These are phyloP conservation scores for Tothia fuscella DNA, from an alignment of 2,329 filamentous ascomycete genomes.

Conservation along the genomic window DNA sequence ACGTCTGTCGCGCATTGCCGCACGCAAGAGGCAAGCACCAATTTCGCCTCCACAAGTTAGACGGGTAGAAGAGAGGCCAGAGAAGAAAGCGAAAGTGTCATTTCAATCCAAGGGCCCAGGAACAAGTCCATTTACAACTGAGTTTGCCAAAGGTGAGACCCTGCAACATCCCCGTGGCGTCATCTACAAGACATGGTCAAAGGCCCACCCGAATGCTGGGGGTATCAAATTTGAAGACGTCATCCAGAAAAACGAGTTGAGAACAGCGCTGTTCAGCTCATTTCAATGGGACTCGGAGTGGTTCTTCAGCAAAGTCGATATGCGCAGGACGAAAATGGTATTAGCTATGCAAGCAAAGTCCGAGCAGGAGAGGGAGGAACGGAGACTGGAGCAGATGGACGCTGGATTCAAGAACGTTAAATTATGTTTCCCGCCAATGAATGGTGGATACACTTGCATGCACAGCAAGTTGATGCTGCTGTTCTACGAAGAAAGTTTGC, in stretches of 20 bases:
- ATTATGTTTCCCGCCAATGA: conserved; percentile 73
- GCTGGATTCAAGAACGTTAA: conserved; percentile 40
- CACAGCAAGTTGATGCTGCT: conserved; percentile 90
- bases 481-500: conserved; percentile 61
- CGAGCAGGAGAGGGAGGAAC: conserved; percentile 28
- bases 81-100: conserved; percentile 11
- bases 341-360: conserved; percentile 50
- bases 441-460: conserved; percentile 60
- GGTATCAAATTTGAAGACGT: conserved; percentile 87
- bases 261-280: conserved; percentile 72
- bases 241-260: conserved; percentile 57
- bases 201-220: conserved; percentile 43
- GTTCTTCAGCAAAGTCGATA: conserved; percentile 60
- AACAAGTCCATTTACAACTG: not conserved
- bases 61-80: conserved; percentile 17
- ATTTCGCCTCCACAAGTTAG: conserved; percentile 23
- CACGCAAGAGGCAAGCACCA: conserved; percentile 46
- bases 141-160: conserved; percentile 8
- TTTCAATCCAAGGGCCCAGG: not conserved
- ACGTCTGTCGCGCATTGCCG: conserved; percentile 54
- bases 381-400: conserved; percentile 19
- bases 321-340: conserved; percentile 37
- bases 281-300: conserved; percentile 79
- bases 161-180: conserved; percentile 45
- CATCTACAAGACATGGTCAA: conserved; percentile 73